Evolutionary conservation across 208 protist species (phyloP).

Genomic region (Herpetomonas muscarum): DNA sequence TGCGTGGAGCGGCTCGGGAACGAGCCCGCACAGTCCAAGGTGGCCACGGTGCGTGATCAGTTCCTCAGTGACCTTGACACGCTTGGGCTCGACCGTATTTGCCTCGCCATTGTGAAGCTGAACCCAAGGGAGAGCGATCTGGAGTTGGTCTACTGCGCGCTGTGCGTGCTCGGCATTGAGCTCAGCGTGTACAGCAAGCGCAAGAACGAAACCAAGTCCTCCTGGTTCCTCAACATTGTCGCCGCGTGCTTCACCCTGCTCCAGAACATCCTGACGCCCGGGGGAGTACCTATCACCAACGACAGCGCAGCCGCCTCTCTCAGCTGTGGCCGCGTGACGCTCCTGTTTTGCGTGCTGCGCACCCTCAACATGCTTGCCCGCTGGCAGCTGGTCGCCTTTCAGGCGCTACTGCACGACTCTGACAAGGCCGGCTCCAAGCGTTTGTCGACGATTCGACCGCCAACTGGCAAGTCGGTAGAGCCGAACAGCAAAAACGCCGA

Average conservation of each 20-base stretch:
- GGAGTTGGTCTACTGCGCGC: constrained; percentile 50
- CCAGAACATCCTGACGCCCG: constrained; percentile 68
- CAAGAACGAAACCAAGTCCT: constrained; percentile 37
- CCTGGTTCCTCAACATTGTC: constrained; percentile 48
- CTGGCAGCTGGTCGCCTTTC: constrained; percentile 61
- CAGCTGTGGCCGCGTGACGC: constrained; percentile 30
- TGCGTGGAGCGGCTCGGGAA: constrained; percentile 52
- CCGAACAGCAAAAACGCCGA: no score
- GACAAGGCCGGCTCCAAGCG: constrained; percentile 5
- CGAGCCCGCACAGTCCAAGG: constrained; percentile 27
- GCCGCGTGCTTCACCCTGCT: constrained; percentile 63
- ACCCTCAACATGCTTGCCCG: constrained; percentile 72
- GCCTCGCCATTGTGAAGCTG: constrained; percentile 47
- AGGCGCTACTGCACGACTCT: constrained; percentile 59
- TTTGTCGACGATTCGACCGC: constrained; percentile 6
- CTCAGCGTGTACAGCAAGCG: constrained; percentile 37
- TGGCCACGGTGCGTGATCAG: constrained; percentile 48
- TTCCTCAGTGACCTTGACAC: constrained; percentile 61
- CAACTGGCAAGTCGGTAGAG: no score
- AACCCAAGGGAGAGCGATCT: constrained; percentile 46
- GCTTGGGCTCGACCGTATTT: constrained; percentile 55
- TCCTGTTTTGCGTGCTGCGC: constrained; percentile 70
- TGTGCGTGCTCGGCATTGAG: constrained; percentile 47
- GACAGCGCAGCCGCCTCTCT: constrained; percentile 17
- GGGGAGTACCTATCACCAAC: constrained; percentile 19